phyloP scores from a whole-genome alignment of 2,329 filamentous ascomycete genomes.

The Penicillium sclerotigenum region DNA sequence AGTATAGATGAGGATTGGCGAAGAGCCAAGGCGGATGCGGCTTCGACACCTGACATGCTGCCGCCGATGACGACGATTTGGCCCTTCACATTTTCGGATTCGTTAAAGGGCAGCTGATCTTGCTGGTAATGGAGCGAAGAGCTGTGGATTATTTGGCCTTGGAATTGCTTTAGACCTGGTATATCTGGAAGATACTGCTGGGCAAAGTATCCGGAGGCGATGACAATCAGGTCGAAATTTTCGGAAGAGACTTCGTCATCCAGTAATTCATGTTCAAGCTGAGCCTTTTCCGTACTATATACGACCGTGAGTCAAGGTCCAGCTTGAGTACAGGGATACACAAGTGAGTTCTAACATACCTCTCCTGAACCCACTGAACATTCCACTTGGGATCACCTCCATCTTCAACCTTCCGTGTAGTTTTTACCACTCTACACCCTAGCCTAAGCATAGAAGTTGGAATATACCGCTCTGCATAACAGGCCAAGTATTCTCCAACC shows the following conservation, averaged over 20 bases:
- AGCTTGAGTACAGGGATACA: neutral
- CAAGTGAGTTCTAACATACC: slow-evolving; percentile 10
- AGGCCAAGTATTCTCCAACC: slow-evolving; percentile 68
- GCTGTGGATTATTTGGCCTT: slow-evolving; percentile 63
- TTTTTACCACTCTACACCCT: slow-evolving; percentile 42
- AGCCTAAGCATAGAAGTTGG: slow-evolving; percentile 48
- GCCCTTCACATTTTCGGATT: slow-evolving; percentile 34
- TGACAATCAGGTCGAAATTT: slow-evolving; percentile 66
- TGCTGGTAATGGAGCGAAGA: slow-evolving; percentile 60
- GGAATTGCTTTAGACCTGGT: slow-evolving; percentile 29
- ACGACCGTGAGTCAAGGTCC: neutral
- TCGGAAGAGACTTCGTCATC: slow-evolving; percentile 18
- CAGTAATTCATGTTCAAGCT: neutral
- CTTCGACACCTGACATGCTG: slow-evolving; percentile 79
- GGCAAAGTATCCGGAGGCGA: slow-evolving; percentile 76
- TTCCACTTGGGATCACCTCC: slow-evolving; percentile 35
- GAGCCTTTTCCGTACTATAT: neutral
- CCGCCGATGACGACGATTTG: slow-evolving; percentile 74
- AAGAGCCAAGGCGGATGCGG: slow-evolving; percentile 67
- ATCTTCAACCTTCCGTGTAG: slow-evolving; percentile 18
- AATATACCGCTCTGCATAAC: slow-evolving; percentile 61
- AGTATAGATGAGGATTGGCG: slow-evolving; percentile 65
- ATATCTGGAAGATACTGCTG: slow-evolving; percentile 54
- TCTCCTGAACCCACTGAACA: slow-evolving; percentile 34
- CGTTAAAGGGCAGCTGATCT: slow-evolving; percentile 16